Base-by-base conservation (phyloP, 225 moss, liverwort and hornwort genomes). In the Physcomitrellopsis africana region DNA sequence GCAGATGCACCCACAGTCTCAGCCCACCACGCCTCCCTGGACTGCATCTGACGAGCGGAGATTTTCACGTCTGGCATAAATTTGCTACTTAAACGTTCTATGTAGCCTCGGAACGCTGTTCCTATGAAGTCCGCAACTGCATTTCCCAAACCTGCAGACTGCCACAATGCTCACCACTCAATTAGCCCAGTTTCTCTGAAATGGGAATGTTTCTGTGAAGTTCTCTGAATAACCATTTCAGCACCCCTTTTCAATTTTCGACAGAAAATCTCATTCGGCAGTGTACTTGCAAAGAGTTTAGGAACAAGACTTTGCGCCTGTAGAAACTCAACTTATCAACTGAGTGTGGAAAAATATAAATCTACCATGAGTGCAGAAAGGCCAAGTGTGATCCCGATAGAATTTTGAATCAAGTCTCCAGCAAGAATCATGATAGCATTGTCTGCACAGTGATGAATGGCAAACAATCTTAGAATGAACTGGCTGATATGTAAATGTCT, bases 401-500 rank as follows among this genome's bases (percentile, higher is more conserved):
- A 83, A 53, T 89, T 87, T 73, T 92, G 84, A 69, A 92, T 92
- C 22, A 81, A 78, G 75, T 92, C 91, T 67, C 91, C 91, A 37
- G 91, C 89, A 53, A 92, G 81, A 67, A 92, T 89, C 91, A 92
- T 92, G 70, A 92, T 84, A 24, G 91, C 91, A 69, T 92, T 92
- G 77, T 92, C 91, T 85, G 85, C 76, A 73, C 71, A 76, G 5
- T 67, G 63, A 49, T 29, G 60, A 20, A 67, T 22, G 60, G 19
- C 64, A 64, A 58, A 67, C 3, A 51, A 20, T 75, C 9, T 15
- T 20, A 59, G 16, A 29, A 20, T 11, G 8, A 20, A 41, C 54
- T 16, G 10, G 54, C 53, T 66, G 3, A 60, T 19, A 47, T 27
- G 20, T 10, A 60, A n/a, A 62, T 41, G 3, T 22, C 76, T 52